Conservation (phyloP, 306 rosid genomes). For the Crotalaria pallida region DNA sequence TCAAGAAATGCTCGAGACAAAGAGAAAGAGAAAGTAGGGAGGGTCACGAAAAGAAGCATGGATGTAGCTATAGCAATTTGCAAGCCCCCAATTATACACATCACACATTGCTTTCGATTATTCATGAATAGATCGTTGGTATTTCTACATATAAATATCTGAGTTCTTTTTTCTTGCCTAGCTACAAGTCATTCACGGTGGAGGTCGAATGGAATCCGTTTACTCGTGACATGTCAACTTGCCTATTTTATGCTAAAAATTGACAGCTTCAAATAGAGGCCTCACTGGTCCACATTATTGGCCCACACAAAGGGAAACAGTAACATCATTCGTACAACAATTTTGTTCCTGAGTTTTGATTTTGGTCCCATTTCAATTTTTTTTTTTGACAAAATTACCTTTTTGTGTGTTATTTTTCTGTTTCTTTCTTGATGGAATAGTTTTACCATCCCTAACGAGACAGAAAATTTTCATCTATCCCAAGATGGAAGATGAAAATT, state of each 20-base stretch:
- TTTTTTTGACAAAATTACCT: too few relatives aligned
- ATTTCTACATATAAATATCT: constrained; percentile 9
- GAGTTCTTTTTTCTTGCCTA: constrained; percentile 15
- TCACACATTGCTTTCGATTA: constrained; percentile 27
- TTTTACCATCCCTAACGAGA: too few relatives aligned
- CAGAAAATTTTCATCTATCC: too few relatives aligned
- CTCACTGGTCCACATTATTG: constrained; percentile 4
- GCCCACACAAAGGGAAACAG: too few relatives aligned
- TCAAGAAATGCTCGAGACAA: constrained; percentile 45
- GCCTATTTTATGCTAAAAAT: constrained; percentile 1
- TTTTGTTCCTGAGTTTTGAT: too few relatives aligned
- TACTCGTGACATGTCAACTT: constrained; percentile 20
- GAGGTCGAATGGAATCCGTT: constrained; percentile 16
- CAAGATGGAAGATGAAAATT: too few relatives aligned
- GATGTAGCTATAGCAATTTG: constrained; percentile 32
- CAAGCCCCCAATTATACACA: neutral
- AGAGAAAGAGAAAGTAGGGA: neutral
- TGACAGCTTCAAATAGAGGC: constrained; percentile 10
- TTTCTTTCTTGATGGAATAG: too few relatives aligned
- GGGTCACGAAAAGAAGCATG: constrained; percentile 27
- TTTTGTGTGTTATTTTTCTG: too few relatives aligned
- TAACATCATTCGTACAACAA: too few relatives aligned
- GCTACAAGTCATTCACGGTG: constrained; percentile 8
- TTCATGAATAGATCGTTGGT: constrained; percentile 3
- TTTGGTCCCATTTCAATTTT: too few relatives aligned